phyloP scores from a whole-genome alignment of 2,329 filamentous ascomycete species.

The Oidium heveae region DNA sequence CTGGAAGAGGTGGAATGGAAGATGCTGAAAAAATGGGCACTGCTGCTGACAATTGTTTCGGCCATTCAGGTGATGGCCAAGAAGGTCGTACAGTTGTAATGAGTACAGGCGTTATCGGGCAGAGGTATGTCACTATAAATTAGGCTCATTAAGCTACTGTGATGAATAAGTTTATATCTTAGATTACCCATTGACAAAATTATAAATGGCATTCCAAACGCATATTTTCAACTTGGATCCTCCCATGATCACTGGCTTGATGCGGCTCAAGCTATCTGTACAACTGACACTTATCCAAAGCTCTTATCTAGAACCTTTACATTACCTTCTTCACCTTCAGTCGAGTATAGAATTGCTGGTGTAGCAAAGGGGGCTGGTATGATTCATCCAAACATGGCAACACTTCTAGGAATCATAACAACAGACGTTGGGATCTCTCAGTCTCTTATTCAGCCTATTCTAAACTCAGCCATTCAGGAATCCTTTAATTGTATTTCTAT shows the following conservation, averaged over 20 bases:
- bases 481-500: conserved; percentile 96
- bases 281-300: conserved; percentile 96
- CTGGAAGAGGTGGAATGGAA: conserved; percentile 66
- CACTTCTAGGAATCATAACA: conserved; percentile 69
- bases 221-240: conserved; percentile 42
- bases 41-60: conserved; percentile 44
- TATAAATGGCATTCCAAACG: conserved; percentile 52
- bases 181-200: conserved; percentile 84
- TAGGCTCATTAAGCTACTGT: neutral
- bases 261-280: conserved; percentile 81
- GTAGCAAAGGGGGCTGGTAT: conserved; percentile 98
- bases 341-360: conserved; percentile 65
- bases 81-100: conserved; percentile 61
- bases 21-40: conserved; percentile 69
- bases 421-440: conserved; percentile 68
- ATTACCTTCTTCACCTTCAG: conserved; percentile 51
- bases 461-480: conserved; percentile 49
- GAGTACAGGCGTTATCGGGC: conserved; percentile 95
- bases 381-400: conserved; percentile 99
- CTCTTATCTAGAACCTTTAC: conserved; percentile 64
- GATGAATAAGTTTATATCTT: conserved; percentile 4
- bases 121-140: conserved; percentile 28
- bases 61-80: conserved; percentile 18
- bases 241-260: conserved; percentile 70
- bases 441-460: conserved; percentile 37